Evolutionary conservation across 768 basidiomycete genomes (phyloP).

Genomic region (Asterophora lycoperdoides): DNA sequence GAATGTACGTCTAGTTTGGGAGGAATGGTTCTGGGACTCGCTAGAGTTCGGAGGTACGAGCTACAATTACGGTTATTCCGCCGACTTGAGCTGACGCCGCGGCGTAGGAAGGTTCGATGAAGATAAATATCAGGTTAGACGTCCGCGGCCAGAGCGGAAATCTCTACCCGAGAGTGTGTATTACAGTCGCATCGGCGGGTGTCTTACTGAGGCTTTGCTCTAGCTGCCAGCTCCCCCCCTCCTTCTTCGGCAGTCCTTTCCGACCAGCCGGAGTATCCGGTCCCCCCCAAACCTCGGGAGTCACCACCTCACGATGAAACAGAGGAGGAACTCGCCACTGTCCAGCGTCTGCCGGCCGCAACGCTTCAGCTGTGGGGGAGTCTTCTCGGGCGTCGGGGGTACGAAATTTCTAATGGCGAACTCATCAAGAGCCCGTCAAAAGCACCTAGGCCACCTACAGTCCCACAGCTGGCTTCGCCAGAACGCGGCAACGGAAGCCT

Average conservation of each 20-base stretch:
- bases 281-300: conserved; percentile 14
- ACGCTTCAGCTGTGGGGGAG: conserved; percentile 69
- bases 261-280: conserved; percentile 15
- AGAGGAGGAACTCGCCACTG: conserved; percentile 55
- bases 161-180: conserved; percentile 23
- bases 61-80: background rate
- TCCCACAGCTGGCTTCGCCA: conserved; percentile 16
- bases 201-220: background rate
- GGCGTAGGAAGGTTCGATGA: conserved; percentile 60
- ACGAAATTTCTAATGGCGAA: conserved; percentile 53
- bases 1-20: conserved; percentile 79
- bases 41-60: conserved; percentile 63
- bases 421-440: conserved; percentile 62
- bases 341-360: conserved; percentile 55
- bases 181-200: background rate
- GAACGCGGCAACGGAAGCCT: conserved; percentile 32
- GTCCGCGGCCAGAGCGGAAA: conserved; percentile 59
- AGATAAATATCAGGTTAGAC: conserved; percentile 50
- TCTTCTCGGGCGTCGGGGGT: conserved; percentile 65
- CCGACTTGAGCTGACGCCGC: background rate
- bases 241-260: conserved; percentile 20
- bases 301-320: conserved; percentile 28
- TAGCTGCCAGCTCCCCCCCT: conserved; percentile 21
- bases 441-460: conserved; percentile 15
- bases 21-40: conserved; percentile 97